Evolutionary conservation across 495 filamentous ascomycete genomes (phyloP).

Genomic region (Platismatia glauca): DNA sequence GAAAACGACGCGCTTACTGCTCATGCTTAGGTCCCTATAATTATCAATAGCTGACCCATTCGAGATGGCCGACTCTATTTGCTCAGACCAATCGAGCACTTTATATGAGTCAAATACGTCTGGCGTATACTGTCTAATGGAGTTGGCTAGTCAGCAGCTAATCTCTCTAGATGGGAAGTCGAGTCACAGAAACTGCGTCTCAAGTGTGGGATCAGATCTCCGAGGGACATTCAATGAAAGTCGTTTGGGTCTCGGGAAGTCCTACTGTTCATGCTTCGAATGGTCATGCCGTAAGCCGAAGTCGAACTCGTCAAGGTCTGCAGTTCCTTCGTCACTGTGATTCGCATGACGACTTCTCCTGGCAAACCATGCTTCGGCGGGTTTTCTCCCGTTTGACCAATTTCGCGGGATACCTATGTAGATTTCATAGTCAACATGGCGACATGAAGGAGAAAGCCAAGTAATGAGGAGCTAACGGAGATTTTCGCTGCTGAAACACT

Average conservation of each 20-base stretch:
- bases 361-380: conserved; percentile 58
- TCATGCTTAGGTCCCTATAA: conserved; percentile 22
- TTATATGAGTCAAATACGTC: conserved; percentile 24
- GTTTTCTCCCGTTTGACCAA: conserved; percentile 18
- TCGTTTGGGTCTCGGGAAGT: background rate
- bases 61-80: conserved; percentile 7
- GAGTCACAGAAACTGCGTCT: background rate
- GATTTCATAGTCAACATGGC: background rate
- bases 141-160: background rate
- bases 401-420: conserved; percentile 12
- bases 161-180: background rate
- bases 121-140: conserved; percentile 52
- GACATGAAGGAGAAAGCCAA: background rate
- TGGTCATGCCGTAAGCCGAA: conserved; percentile 51
- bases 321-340: conserved; percentile 44
- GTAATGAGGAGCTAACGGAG: background rate
- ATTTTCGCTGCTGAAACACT: background rate
- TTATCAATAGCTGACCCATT: conserved; percentile 14
- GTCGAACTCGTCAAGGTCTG: conserved; percentile 58
- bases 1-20: conserved; percentile 14
- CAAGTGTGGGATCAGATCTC: background rate
- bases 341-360: conserved; percentile 56
- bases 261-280: conserved; percentile 49
- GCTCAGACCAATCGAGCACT: conserved; percentile 23
- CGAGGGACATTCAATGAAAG: background rate